Evolutionary conservation across 805 yeast species (phyloP).

Genomic region (Candida ovalis): DNA sequence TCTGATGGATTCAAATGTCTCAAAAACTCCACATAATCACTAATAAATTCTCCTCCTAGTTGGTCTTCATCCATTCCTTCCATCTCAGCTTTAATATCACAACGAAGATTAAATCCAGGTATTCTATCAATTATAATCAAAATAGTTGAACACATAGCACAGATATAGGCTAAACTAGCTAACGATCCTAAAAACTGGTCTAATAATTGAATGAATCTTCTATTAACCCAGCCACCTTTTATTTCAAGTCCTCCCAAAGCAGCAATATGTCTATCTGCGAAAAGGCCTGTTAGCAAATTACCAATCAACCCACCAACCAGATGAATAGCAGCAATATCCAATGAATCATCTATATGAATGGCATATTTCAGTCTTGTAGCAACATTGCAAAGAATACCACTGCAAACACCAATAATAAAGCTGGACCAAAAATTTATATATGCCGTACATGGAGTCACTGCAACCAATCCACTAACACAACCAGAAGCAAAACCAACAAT

Average conservation of each 20-base stretch:
- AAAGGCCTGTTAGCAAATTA: slow-evolving; percentile 71
- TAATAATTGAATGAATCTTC: slow-evolving; percentile 80
- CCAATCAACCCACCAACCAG: slow-evolving; percentile 90
- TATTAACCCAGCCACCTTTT: slow-evolving; percentile 84
- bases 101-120: slow-evolving; percentile 76
- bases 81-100: slow-evolving; percentile 65
- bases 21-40: slow-evolving; percentile 87
- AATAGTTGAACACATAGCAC: slow-evolving; percentile 60
- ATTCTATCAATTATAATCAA: slow-evolving; percentile 60
- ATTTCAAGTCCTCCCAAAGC: slow-evolving; percentile 68
- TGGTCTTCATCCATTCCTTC: slow-evolving; percentile 87
- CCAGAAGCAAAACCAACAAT: slow-evolving; percentile 94
- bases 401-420: slow-evolving; percentile 66
- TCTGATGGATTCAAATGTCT: slow-evolving; percentile 53
- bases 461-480: slow-evolving; percentile 84
- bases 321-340: slow-evolving; percentile 91
- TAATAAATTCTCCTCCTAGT: slow-evolving; percentile 80
- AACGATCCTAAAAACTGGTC: slow-evolving; percentile 50
- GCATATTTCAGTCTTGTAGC: slow-evolving; percentile 78
- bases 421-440: slow-evolving; percentile 83
- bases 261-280: slow-evolving; percentile 70
- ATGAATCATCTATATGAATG: slow-evolving; percentile 75
- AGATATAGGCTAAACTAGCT: slow-evolving; percentile 54
- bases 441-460: slow-evolving; percentile 93
- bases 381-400: slow-evolving; percentile 80